Percentiles rank a stretch among this genome's conserved stretches.
These are phyloP conservation scores for Trypanosomatidae sp. DNA, from an alignment of 208 protist genomes.

Conservation along the genomic window DNA sequence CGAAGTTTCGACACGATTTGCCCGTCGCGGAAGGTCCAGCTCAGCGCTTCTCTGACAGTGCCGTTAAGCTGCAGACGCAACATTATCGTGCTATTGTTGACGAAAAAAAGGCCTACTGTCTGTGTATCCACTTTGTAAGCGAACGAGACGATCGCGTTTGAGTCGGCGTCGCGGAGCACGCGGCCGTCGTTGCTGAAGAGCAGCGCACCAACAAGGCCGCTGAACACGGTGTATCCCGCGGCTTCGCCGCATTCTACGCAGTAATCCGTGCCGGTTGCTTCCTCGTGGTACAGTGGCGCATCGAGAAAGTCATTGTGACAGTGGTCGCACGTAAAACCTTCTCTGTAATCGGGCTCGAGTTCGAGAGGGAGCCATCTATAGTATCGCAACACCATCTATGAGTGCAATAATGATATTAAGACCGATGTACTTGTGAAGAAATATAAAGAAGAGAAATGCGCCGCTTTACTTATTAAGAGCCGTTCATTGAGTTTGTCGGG, in stretches of 20 bases:
- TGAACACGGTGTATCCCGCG: constrained; percentile 23
- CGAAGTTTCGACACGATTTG: constrained; percentile 19
- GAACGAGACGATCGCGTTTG: constrained; percentile 29
- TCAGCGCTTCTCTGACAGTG: constrained; percentile 10
- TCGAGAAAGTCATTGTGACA: constrained; percentile 30
- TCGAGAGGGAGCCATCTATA: constrained; percentile 43
- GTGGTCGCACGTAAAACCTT: constrained; percentile 42
- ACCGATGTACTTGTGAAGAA: too few species aligned
- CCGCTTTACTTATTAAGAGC: too few species aligned
- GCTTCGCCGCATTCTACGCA: constrained; percentile 29
- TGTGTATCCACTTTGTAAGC: constrained; percentile 23
- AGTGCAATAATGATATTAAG: too few species aligned
- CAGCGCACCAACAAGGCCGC: constrained; percentile 30
- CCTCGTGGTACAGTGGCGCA: constrained; percentile 38
- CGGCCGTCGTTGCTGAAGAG: constrained; percentile 18
- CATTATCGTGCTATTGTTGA: constrained; percentile 19
- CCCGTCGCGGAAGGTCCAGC: not conserved
- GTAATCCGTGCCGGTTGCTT: constrained; percentile 33
- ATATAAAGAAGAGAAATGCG: too few species aligned
- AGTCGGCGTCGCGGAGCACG: constrained; percentile 20
- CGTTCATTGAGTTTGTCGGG: too few species aligned
- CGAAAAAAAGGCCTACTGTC: constrained; percentile 23
- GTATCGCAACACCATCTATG: constrained; percentile 42
- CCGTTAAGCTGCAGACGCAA: constrained; percentile 17
- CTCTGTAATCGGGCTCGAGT: constrained; percentile 35